phyloP scores from a whole-genome alignment of 768 basidiomycete genomes.

The Phanerochaete carnosa region DNA sequence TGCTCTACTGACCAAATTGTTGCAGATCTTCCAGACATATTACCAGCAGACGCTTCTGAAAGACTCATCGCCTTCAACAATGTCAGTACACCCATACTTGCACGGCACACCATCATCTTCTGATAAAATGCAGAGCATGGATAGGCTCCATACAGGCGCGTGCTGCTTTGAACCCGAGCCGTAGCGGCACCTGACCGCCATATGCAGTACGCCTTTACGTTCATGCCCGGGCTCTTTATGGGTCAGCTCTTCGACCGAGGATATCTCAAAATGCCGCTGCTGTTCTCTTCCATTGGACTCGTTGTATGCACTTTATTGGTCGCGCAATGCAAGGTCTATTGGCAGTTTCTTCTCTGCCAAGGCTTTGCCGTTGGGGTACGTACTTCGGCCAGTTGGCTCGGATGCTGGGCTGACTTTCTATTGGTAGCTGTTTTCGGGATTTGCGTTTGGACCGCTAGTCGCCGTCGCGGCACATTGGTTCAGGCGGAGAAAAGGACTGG shows the following conservation, averaged over 20 bases:
- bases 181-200: constrained; percentile 22
- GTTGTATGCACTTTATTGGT: constrained; percentile 59
- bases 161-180: not conserved
- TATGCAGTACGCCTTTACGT: constrained; percentile 65
- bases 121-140: constrained; percentile 36
- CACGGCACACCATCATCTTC: not conserved
- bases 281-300: constrained; percentile 45
- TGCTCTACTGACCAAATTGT: not conserved
- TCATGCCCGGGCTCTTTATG: constrained; percentile 56
- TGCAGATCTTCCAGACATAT: constrained; percentile 69
- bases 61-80: constrained; percentile 52
- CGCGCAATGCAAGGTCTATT: constrained; percentile 68
- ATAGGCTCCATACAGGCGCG: constrained; percentile 72
- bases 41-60: constrained; percentile 56
- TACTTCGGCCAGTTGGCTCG: not conserved
- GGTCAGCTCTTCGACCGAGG: constrained; percentile 76
- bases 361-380: constrained; percentile 64
- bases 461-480: constrained; percentile 74
- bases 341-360: constrained; percentile 79
- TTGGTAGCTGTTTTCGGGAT: constrained; percentile 35
- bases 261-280: constrained; percentile 50
- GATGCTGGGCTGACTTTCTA: too few species aligned
- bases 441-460: constrained; percentile 59
- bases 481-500: constrained; percentile 50
- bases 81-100: constrained; percentile 35